These are phyloP conservation scores for Pichia terricola DNA, from an alignment of 1,139 yeast genomes.

Conservation along the genomic window DNA sequence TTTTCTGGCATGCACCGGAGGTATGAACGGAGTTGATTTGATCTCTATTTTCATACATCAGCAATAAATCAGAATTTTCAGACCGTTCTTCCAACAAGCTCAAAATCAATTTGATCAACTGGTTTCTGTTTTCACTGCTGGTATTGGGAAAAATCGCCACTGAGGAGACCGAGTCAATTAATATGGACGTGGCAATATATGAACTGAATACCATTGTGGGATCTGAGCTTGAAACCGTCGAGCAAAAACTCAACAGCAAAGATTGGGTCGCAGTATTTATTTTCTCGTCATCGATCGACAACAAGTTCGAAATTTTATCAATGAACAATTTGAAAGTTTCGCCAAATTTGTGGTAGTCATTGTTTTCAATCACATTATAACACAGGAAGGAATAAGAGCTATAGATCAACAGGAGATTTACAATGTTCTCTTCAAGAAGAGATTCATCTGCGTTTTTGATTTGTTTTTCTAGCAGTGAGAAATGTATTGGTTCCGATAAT, in stretches of 20 bases:
- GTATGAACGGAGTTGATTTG: slow-evolving; percentile 11
- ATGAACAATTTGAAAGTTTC: slow-evolving; percentile 14
- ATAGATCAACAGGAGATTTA: slow-evolving; percentile 17
- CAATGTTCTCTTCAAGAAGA: slow-evolving; percentile 10
- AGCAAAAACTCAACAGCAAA: slow-evolving; percentile 18
- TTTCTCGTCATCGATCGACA: slow-evolving; percentile 14
- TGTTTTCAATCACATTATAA: slow-evolving; percentile 9
- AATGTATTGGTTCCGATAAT: slow-evolving; percentile 1
- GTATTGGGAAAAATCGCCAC: slow-evolving; percentile 14
- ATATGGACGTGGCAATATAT: slow-evolving; percentile 17
- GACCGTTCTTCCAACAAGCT: slow-evolving; percentile 15
- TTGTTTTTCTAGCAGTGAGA: background rate
- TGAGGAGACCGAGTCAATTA: slow-evolving; percentile 18
- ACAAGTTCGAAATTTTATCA: slow-evolving; percentile 14
- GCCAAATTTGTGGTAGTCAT: slow-evolving; percentile 13
- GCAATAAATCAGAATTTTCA: slow-evolving; percentile 8
- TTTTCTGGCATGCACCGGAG: slow-evolving; percentile 14
- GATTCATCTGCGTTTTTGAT: background rate
- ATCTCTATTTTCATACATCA: slow-evolving; percentile 6
- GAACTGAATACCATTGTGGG: slow-evolving; percentile 11
- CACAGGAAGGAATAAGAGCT: slow-evolving; percentile 19
- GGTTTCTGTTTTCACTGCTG: slow-evolving; percentile 12
- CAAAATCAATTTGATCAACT: slow-evolving; percentile 15
- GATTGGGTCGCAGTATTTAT: slow-evolving; percentile 13
- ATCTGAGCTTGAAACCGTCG: slow-evolving; percentile 13